A percentile compares a stretch with the other conserved stretches of the same genome.
Evolutionary conservation across 2,329 filamentous ascomycete genomes (phyloP).

Genomic region (Pyrenophora seminiperda): DNA sequence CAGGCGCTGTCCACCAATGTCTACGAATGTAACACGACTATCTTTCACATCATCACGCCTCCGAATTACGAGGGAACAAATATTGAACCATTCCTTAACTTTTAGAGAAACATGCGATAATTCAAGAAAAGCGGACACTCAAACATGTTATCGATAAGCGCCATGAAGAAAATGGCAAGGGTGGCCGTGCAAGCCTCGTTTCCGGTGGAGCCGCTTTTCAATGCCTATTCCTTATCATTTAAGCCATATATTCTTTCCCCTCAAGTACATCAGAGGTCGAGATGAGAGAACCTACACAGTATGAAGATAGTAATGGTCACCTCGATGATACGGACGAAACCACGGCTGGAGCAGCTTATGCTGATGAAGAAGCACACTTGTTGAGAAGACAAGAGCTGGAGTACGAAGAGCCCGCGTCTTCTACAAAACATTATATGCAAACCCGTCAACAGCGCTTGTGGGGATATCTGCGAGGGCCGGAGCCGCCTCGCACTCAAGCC

Average conservation of each 20-base stretch:
- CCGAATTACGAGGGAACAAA: background rate
- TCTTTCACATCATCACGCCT: background rate
- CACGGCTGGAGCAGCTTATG: constrained; percentile 8
- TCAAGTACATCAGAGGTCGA: background rate
- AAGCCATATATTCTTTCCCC: background rate
- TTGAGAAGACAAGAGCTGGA: constrained; percentile 34
- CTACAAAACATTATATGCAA: background rate
- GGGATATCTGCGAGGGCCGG: constrained; percentile 51
- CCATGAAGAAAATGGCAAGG: background rate
- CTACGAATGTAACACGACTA: background rate
- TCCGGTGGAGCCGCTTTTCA: background rate
- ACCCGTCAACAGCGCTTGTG: constrained; percentile 11
- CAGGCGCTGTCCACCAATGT: background rate
- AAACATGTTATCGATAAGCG: constrained; percentile 8
- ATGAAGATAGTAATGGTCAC: background rate
- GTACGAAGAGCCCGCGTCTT: constrained; percentile 27
- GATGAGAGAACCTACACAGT: constrained; percentile 6
- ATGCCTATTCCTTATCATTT: constrained; percentile 1
- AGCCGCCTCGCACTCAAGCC: constrained; percentile 50
- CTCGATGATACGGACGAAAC: constrained; percentile 14
- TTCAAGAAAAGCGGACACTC: background rate
- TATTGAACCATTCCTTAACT: background rate
- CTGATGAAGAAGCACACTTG: constrained; percentile 39
- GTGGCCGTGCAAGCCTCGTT: background rate
- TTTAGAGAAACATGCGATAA: background rate